Base-by-base conservation (phyloP, 805 yeast genomes). In the Metschnikowia noctiluminum region DNA sequence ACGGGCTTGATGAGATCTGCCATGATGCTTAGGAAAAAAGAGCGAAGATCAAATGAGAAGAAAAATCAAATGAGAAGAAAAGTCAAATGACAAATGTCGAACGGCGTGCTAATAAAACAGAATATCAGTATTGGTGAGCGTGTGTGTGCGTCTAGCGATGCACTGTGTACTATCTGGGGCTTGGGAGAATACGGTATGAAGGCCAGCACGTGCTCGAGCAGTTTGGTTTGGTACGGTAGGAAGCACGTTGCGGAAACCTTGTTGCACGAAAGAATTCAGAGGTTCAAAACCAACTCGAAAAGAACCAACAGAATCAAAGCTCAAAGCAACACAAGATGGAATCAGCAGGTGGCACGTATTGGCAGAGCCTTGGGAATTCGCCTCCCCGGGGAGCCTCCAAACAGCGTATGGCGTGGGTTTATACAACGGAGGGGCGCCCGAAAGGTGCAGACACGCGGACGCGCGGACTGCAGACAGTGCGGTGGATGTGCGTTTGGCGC, bases 1-100 rank as follows among this genome's bases (percentile, higher is more conserved):
- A 28, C 35, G 27, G 45, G 45, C 26, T 32, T 37, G 30, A 32
- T 28, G 13, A 45, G 16, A 16, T 45, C 44, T 12, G 44, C 12
- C 49, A 46, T 41, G 32, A 12, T 12, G 13, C 12, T 10, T 30
- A 5, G 32, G 31, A n/a, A 8, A 21, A 13, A 27, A 2, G 15
- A 37, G 6, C 10, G 11, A 28, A 28, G 11, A 11, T 28, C 31
- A 28, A 28, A 28, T 7, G 11, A 8, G 31, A 8, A 7, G 11
- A 28, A 28, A 28, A 28, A 11, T 7, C 31, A 8, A 11, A 28
- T 28, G 7, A 7, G 31, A 28, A 11, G 10, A 30, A 6, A 2
- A 21, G 21, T 21, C 21, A 21, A 21, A 21, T 21, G 21, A 2
- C 21, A 21, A 21, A 21, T 21, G 21, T 4, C 21, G 4, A 21